Evolutionary conservation across 1,284 basidiomycete genomes (phyloP), one percentile per base, ranked within the genome.

Genomic region (Meripilus lineatus): DNA sequence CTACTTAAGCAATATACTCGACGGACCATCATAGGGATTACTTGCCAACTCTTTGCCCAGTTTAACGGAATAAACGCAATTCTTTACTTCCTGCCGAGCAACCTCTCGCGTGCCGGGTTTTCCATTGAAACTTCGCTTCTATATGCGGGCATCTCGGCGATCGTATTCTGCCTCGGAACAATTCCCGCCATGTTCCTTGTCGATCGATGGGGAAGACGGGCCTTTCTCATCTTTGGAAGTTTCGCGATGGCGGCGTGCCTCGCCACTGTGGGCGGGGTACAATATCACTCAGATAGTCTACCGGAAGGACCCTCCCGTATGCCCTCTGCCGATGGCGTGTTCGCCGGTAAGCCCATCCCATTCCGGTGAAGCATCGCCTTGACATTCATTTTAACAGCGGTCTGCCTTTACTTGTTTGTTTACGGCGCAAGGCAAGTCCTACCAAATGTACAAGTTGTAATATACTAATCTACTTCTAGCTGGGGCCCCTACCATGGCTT

Each of bases 401-500:
- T 30, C n/a, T 30, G 28, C n/a, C 28, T 30, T 8, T 30, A 30
- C n/a, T n/a, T 30, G n/a, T 30, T 30, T n/a, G n/a, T 30, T 30
- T 30, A 30, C n/a, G 28, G 28, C 8, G 28, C 28, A 30, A 30
- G 28, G 28, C n/a, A n/a, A 30, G 28, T 30, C 8, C 8, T 30
- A n/a, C n/a, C n/a, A n/a, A n/a, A n/a, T n/a, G n/a, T n/a, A n/a
- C n/a, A n/a, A n/a, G n/a, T n/a, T n/a, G n/a, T n/a, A n/a, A n/a
- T n/a, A n/a, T n/a, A 30, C 28, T 30, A 10, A n/a, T 10, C 8
- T 30, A 3, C 32, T 28, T 11, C 44, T 68, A 64, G 7, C 82
- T 81, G 77, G 83, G 83, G 25, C 83, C 83, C 1, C 71, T 69
- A 32, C 78, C 79, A 3, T 86, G 80, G 75, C 62, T 79, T 6